Base-by-base conservation (phyloP, 2,329 filamentous ascomycete species). In the Purpureocillium takamizusanense region DNA sequence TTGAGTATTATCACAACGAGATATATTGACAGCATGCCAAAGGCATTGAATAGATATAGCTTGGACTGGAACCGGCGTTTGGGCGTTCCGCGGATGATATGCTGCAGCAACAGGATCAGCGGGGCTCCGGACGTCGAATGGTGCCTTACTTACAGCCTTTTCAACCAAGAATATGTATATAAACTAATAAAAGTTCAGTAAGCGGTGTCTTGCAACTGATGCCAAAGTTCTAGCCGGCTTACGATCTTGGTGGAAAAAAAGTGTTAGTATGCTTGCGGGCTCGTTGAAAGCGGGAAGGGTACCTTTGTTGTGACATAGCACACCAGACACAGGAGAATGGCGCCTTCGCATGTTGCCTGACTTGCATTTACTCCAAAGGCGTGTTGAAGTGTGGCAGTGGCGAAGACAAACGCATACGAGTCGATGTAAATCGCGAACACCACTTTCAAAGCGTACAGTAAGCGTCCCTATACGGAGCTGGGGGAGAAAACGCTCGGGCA, bases 161-260 rank as follows among this genome's bases (percentile, higher is more conserved):
- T 82, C 78, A 1, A 78, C 76, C 3, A 82, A 60, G 50, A 81
- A 82, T 18, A 76, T 63, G 49, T 81, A 82, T n/a, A 81, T 75
- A 16, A 80, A 56, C 60, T 71, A n/a, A n/a, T n/a, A n/a, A n/a
- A n/a, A n/a, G n/a, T n/a, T n/a, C n/a, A n/a, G n/a, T n/a, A n/a
- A n/a, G n/a, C n/a, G n/a, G n/a, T n/a, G n/a, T n/a, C n/a, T n/a
- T n/a, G n/a, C n/a, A n/a, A n/a, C n/a, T n/a, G n/a, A n/a, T n/a
- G n/a, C n/a, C n/a, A n/a, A n/a, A n/a, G n/a, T n/a, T n/a, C n/a
- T n/a, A n/a, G n/a, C n/a, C n/a, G 7, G 47, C 56, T 35, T 36
- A 63, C 57, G 45, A 61, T 57, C 59, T 62, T 41, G 29, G 13
- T n/a, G n/a, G n/a, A n/a, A n/a, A n/a, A n/a, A n/a, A n/a, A n/a